These are phyloP conservation scores for Suillus sp. DNA, from an alignment of 768 basidiomycete genomes.

Conservation along the genomic window DNA sequence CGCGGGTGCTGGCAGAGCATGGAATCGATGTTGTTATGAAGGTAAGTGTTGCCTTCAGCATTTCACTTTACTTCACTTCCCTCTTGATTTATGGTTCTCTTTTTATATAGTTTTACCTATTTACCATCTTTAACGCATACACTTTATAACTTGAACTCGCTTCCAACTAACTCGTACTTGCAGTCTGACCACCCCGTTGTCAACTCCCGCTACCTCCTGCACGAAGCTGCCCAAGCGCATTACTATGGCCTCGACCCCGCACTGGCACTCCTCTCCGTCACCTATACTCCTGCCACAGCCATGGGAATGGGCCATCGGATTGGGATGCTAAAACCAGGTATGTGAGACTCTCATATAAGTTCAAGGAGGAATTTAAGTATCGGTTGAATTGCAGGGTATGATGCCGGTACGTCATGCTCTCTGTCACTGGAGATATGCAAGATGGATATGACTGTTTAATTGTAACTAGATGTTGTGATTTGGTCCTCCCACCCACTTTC, in stretches of 20 bases:
- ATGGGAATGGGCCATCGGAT: conserved; percentile 78
- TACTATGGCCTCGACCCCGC: conserved; percentile 62
- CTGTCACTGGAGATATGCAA: conserved; percentile 4
- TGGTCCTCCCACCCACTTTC: conserved; percentile 78
- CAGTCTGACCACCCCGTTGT: conserved; percentile 61
- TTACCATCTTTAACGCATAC: background rate
- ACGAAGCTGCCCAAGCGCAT: conserved; percentile 73
- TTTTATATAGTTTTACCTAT: background rate
- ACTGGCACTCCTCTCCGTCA: conserved; percentile 65
- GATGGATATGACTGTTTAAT: background rate
- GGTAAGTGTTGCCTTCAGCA: conserved; percentile 36
- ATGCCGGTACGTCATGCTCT: conserved; percentile 40
- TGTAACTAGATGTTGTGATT: conserved; percentile 56
- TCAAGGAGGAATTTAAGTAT: background rate
- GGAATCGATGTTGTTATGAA: conserved; percentile 77
- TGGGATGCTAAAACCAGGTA: conserved; percentile 58
- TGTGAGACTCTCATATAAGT: background rate
- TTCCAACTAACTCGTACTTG: background rate
- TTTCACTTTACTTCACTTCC: background rate
- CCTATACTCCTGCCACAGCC: conserved; percentile 63
- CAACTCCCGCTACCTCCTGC: conserved; percentile 67
- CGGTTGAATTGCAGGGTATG: conserved; percentile 37
- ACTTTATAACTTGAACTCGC: background rate
- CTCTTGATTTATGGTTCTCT: background rate
- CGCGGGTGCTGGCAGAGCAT: conserved; percentile 68